Percentiles rank a stretch among this genome's conserved stretches.
Evolutionary conservation across 2,329 filamentous ascomycete species (phyloP).

Genomic region (Aspergillus costaricaensis): DNA sequence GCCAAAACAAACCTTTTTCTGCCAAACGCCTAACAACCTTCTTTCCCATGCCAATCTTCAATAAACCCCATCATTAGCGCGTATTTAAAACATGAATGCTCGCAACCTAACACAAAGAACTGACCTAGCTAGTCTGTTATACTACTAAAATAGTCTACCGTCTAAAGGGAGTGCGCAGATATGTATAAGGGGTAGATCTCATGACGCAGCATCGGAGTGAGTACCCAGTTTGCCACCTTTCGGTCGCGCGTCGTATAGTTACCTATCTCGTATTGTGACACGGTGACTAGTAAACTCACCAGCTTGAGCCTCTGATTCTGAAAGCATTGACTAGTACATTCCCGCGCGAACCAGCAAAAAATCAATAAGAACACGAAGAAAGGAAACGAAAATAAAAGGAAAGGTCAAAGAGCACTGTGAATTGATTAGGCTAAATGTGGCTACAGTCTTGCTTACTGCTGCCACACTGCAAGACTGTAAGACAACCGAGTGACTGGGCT

Average conservation of each 20-base stretch:
- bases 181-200: conserved; percentile 1
- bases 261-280: neutral
- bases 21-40: no score
- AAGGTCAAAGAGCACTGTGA: neutral
- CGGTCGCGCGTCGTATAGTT: neutral
- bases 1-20: conserved; percentile 4
- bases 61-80: no score
- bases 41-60: no score
- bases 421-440: neutral
- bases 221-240: conserved; percentile 1
- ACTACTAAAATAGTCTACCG: no score
- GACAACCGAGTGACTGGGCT: neutral
- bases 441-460: neutral
- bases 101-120: no score
- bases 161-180: no score
- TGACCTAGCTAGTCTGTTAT: neutral
- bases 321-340: no score
- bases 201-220: neutral
- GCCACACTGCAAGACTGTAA: neutral
- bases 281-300: no score
- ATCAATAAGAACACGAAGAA: neutral
- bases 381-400: neutral
- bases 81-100: no score
- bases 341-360: no score
- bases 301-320: no score